Evolutionary conservation across 768 basidiomycete species (phyloP), one percentile per base, ranked within the genome.

Genomic region (Zangia roseola): DNA sequence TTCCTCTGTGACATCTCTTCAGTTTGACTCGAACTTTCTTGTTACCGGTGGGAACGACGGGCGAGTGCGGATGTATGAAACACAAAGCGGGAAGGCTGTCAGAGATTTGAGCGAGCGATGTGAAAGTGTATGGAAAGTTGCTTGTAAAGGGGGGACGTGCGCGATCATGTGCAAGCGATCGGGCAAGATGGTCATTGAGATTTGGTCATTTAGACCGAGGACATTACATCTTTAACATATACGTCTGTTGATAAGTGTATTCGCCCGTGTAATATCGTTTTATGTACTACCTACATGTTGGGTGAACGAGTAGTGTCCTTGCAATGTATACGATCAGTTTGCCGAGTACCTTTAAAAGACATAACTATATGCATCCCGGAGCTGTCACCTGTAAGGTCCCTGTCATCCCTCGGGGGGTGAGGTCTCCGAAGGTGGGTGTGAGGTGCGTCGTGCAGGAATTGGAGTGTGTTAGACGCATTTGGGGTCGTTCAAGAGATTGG

Each of bases 31-130:
- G 10, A 76, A 82, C 37, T 91, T 88, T 71, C 79, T 94, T 53
- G 83, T 94, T 37, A 89, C 86, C 0, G 82, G 86, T 17, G 91
- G 91, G 33, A 91, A 89, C 58, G 92, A 94, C 56, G 92, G 93
- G 7, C 76, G 88, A 4, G 91, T 88, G 52, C 70, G 83, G 56
- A 62, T 94, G 61, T 94, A 77, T 69, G 87, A 83, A 67, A 80
- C 75, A 10, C 68, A 71, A 50, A 84, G 80, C 14, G 91, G 90
- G 20, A 35, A 14, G 9, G 76, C 81, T 62, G 80, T 95, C 55
- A 73, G 94, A 46, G 92, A 94, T 59, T 62, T 95, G 61, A 84
- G 78, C 40, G 84, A 86, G 49, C 79, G 77, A 20, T 86, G 85
- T 51, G 91, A 94, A 64, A 82, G 79, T 48, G 84, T 93, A 44